Evolutionary conservation across 148 eudicot species (phyloP).

Genomic region (Arctostaphylos glauca): DNA sequence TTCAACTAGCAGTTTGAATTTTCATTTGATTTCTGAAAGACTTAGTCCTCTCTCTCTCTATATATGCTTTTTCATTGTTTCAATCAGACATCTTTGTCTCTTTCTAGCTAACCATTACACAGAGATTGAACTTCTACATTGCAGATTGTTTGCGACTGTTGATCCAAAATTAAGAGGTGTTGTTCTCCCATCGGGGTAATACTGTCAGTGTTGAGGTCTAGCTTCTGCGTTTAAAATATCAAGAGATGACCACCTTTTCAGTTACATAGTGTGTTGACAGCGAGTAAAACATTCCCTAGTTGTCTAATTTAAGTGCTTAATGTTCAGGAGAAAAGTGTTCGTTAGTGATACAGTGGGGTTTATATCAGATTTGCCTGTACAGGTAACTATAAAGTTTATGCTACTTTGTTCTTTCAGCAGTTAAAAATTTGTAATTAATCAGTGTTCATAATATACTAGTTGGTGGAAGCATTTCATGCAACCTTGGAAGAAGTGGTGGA

Average conservation of each 20-base stretch:
- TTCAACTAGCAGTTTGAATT: not conserved
- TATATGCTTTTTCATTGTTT: not conserved
- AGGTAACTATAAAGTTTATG: slow-evolving; percentile 40
- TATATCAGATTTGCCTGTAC: slow-evolving; percentile 93
- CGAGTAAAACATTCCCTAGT: slow-evolving; percentile 5
- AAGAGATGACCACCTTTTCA: not conserved
- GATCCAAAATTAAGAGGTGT: slow-evolving; percentile 85
- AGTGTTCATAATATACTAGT: slow-evolving; percentile 30
- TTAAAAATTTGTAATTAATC: not conserved
- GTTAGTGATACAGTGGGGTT: slow-evolving; percentile 97
- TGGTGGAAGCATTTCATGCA: slow-evolving; percentile 96
- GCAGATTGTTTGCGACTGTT: slow-evolving; percentile 95
- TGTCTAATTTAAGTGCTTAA: slow-evolving; percentile 16
- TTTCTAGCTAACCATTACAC: slow-evolving; percentile 6
- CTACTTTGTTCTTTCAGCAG: not conserved
- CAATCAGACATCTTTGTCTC: not conserved
- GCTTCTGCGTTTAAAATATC: not conserved
- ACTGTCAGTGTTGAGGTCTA: slow-evolving; percentile 2
- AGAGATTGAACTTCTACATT: slow-evolving; percentile 15
- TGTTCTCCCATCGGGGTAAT: slow-evolving; percentile 90
- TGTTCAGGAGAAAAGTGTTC: slow-evolving; percentile 76
- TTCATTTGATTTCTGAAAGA: not conserved
- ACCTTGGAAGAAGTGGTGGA: slow-evolving; percentile 97
- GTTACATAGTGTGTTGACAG: not conserved
- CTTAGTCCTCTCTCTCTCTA: not conserved